phyloP scores from a whole-genome alignment of 2,329 filamentous ascomycete species.

The Fusarium chlamydosporum region DNA sequence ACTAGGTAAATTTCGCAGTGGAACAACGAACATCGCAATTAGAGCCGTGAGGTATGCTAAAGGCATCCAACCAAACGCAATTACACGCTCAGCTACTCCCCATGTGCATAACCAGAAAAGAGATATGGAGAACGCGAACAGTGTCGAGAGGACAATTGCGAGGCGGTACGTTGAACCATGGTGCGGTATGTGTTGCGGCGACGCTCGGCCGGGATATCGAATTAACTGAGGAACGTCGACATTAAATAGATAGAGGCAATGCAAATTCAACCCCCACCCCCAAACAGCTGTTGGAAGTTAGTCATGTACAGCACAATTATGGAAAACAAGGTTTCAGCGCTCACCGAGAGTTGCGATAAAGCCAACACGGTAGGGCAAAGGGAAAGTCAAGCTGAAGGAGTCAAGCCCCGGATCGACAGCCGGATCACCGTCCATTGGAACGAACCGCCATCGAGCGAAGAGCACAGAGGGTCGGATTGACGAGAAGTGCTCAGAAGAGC shows the following conservation, averaged over 20 bases:
- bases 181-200: slow-evolving; percentile 78
- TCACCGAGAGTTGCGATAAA: slow-evolving; percentile 87
- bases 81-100: slow-evolving; percentile 76
- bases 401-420: slow-evolving; percentile 80
- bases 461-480: background rate
- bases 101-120: slow-evolving; percentile 88
- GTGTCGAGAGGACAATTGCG: slow-evolving; percentile 79
- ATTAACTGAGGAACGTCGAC: slow-evolving; percentile 92
- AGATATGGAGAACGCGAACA: slow-evolving; percentile 79
- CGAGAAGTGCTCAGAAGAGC: slow-evolving; percentile 14
- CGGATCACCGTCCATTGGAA: slow-evolving; percentile 78
- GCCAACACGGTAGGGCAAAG: slow-evolving; percentile 89
- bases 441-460: slow-evolving; percentile 47
- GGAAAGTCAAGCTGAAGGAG: slow-evolving; percentile 87
- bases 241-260: slow-evolving; percentile 82
- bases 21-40: slow-evolving; percentile 78
- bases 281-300: slow-evolving; percentile 77
- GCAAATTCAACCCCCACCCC: slow-evolving; percentile 94
- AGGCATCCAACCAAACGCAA: slow-evolving; percentile 86
- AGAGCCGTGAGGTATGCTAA: slow-evolving; percentile 85
- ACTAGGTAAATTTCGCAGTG: slow-evolving; percentile 76
- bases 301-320: slow-evolving; percentile 7
- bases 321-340: slow-evolving; percentile 45
- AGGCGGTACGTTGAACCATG: slow-evolving; percentile 89
- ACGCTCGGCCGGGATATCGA: slow-evolving; percentile 83